Conservation (phyloP, 139 green algal species). For the Ulvella scutata region DNA sequence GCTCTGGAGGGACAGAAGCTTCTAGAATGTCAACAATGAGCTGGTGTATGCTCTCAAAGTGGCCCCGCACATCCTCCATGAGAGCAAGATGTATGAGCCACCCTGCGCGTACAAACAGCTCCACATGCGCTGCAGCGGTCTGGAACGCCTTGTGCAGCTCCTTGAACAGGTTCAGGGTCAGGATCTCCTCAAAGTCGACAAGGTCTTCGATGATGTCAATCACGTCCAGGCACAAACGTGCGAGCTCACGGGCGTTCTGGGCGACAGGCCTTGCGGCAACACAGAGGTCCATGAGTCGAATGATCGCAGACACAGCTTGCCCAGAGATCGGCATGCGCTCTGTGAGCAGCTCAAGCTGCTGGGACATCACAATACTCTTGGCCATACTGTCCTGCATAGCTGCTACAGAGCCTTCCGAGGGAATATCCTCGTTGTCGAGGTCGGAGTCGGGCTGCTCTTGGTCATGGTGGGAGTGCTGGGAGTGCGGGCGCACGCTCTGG, state of each 20-base stretch:
- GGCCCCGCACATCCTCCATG: background rate
- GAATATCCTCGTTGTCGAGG: background rate
- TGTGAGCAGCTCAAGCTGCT: background rate
- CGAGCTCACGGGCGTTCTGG: background rate
- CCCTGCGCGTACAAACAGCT: background rate
- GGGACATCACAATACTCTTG: background rate
- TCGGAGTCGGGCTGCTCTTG: background rate
- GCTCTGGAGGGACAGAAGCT: background rate
- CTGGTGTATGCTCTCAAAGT: conserved; percentile 2
- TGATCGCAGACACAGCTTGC: background rate
- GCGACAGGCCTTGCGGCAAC: background rate
- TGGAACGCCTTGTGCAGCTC: conserved; percentile 1
- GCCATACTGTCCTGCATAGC: conserved; percentile 1
- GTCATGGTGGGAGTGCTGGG: no score
- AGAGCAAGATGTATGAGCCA: conserved; percentile 1
- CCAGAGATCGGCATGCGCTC: background rate
- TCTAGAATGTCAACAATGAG: background rate
- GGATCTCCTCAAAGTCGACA: background rate
- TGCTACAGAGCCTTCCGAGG: background rate
- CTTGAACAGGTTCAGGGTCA: background rate
- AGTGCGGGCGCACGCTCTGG: no score
- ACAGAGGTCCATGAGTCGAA: background rate
- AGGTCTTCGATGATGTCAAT: background rate
- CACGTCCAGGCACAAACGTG: background rate
- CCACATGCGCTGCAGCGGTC: background rate